Evolutionary conservation across 495 filamentous ascomycete genomes (phyloP).

Genomic region (Penicillium goetzii): DNA sequence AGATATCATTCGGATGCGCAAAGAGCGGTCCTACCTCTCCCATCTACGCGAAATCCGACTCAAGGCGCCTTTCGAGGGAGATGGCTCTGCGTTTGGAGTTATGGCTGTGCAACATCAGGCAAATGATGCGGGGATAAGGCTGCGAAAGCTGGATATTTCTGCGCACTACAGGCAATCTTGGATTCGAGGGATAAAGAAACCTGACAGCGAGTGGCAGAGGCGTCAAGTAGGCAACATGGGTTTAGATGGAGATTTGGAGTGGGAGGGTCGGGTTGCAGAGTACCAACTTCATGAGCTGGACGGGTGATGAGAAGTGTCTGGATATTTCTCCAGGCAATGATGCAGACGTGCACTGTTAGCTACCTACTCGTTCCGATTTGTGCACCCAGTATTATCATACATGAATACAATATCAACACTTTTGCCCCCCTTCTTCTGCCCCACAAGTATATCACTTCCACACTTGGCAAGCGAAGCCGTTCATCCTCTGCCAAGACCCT

Average conservation of each 20-base stretch:
- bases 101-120: background rate
- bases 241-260: no score
- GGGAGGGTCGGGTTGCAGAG: no score
- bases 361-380: no score
- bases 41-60: background rate
- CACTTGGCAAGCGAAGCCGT: background rate
- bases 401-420: background rate
- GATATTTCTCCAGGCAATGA: no score
- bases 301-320: no score
- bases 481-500: background rate
- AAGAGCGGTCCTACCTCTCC: background rate
- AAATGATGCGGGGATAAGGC: background rate
- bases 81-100: background rate
- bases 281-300: no score
- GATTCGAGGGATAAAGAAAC: background rate
- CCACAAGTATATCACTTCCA: background rate
- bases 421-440: background rate
- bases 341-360: no score
- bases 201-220: no score
- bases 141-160: background rate
- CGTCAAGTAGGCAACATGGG: no score
- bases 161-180: background rate
- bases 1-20: background rate
- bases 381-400: no score
- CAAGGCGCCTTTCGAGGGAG: background rate